Percentiles rank a stretch among this genome's conserved stretches.
Evolutionary conservation across 495 filamentous ascomycete species (phyloP).

Genomic region (Podospora didyma): DNA sequence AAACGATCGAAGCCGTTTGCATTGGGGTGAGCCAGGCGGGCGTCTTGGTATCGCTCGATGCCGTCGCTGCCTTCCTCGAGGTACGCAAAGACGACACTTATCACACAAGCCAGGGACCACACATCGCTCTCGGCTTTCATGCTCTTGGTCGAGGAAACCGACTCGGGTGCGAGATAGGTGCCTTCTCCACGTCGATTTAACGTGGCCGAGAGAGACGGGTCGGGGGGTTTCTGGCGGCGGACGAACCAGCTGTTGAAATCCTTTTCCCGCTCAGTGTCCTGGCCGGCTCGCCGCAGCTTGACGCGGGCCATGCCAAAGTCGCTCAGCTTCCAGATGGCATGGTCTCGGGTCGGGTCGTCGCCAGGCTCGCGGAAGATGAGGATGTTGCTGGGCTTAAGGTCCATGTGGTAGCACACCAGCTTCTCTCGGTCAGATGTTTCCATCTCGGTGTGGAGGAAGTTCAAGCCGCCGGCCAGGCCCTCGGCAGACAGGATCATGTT

Average conservation of each 20-base stretch:
- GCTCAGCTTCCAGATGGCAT: constrained; percentile 34
- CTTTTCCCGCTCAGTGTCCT: constrained; percentile 11
- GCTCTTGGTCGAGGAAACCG: constrained; percentile 12
- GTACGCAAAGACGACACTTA: constrained; percentile 34
- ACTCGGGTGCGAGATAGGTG: constrained; percentile 34
- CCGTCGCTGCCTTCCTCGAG: constrained; percentile 27
- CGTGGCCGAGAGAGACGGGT: constrained; percentile 15
- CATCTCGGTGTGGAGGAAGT: constrained; percentile 35
- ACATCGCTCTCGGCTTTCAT: constrained; percentile 34
- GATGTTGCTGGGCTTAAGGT: constrained; percentile 35
- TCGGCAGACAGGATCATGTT: constrained; percentile 23
- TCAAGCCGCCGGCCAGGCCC: constrained; percentile 29
- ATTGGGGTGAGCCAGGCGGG: constrained; percentile 10
- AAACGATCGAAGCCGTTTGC: constrained; percentile 27
- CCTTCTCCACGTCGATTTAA: constrained; percentile 20
- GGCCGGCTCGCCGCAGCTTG: constrained; percentile 14
- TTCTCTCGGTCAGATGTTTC: constrained; percentile 16
- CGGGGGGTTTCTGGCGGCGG: constrained; percentile 8
- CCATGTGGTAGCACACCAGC: constrained; percentile 37
- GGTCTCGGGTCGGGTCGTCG: constrained; percentile 9
- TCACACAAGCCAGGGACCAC: constrained; percentile 35
- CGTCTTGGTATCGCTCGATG: constrained; percentile 23
- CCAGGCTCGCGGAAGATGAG: constrained; percentile 26
- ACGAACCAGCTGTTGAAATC: constrained; percentile 21
- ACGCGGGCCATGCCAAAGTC: constrained; percentile 39